Evolutionary conservation across 495 filamentous ascomycete species (phyloP), one percentile per base, ranked within the genome.

Genomic region (Lasiosphaeria miniovina): DNA sequence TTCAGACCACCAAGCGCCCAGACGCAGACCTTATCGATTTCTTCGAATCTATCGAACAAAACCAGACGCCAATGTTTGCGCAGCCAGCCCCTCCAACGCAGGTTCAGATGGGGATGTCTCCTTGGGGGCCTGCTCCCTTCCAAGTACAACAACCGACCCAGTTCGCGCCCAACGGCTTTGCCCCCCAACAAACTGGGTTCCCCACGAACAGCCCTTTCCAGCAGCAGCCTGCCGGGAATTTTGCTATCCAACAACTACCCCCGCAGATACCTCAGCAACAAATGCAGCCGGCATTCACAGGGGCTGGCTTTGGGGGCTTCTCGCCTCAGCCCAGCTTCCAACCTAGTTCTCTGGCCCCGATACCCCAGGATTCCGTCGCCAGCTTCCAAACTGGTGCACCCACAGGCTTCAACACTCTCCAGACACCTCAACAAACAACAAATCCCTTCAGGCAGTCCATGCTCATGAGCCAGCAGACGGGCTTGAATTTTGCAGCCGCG

Each of bases 41-140:
- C 71, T 99, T 99, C 69, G 94, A 94, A 60, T 93, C 93, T 3
- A 98, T 99, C 67, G 92, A 98, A 66, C 88, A 90, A 65, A 93
- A 93, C 61, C 91, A 93, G 71, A 90, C 92, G 59, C 84, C 89
- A 72, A 86, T 86, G 75, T 74, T 63, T 32, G 68, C 72, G 3
- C 82, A 85, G 40, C 66, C 62, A 14, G 72, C 68, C 56, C 59
- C 61, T 9, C 67, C 68, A 15, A 46, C 54, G 17, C 69, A 71
- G 34, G 61, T 69, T 49, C 68, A 66, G 46, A 67, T 70, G 62
- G 70, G 66, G 55, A 68, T 70, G 68, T 65, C 62, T 40, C 55
- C 65, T n/a, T 71, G 73, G 73, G 65, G 65, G 11, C 55, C 66
- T 36, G 58, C 65, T 6, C 64, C 64, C 8, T 72, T 74, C 56